A percentile compares a stretch with the other conserved stretches of the same genome.
Evolutionary conservation across 129 eudicot species (phyloP).

Genomic region (Tagetes erecta): DNA sequence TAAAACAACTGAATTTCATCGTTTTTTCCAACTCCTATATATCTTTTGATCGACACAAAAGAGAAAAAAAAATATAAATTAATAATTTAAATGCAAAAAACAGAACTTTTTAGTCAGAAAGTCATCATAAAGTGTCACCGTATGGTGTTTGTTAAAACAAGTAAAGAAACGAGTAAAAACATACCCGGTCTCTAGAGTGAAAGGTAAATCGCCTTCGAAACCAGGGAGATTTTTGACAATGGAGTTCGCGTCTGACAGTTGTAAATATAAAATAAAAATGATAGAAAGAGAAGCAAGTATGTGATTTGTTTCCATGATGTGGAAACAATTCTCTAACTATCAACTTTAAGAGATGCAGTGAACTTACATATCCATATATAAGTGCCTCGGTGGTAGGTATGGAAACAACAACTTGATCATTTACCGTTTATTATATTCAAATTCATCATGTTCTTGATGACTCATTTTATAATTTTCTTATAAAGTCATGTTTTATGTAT

Average conservation of each 20-base stretch:
- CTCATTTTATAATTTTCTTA: no score
- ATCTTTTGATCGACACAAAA: conserved; percentile 8
- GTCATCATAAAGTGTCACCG: no score
- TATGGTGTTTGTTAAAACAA: no score
- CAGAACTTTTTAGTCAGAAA: no score
- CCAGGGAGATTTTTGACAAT: conserved; percentile 23
- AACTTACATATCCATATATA: no score
- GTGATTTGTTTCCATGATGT: not conserved
- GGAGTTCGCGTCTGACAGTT: not conserved
- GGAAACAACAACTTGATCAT: no score
- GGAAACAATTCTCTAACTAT: no score
- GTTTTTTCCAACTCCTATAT: conserved; percentile 37
- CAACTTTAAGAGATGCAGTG: not conserved
- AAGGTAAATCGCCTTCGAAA: conserved; percentile 21
- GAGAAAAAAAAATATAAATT: not conserved
- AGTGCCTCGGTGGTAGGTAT: no score
- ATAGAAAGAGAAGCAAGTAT: not conserved
- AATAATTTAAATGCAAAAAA: no score
- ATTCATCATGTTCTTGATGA: no score
- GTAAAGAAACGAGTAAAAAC: not conserved
- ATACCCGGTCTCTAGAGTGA: conserved; percentile 28
- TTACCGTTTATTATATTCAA: no score
- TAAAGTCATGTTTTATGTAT: no score
- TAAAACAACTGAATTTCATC: conserved; percentile 38
- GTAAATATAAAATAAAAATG: not conserved